A percentile compares a stretch with the other conserved stretches of the same genome.
phyloP scores from a whole-genome alignment of 2,329 filamentous ascomycete species.

The Didymella arachidicola region DNA sequence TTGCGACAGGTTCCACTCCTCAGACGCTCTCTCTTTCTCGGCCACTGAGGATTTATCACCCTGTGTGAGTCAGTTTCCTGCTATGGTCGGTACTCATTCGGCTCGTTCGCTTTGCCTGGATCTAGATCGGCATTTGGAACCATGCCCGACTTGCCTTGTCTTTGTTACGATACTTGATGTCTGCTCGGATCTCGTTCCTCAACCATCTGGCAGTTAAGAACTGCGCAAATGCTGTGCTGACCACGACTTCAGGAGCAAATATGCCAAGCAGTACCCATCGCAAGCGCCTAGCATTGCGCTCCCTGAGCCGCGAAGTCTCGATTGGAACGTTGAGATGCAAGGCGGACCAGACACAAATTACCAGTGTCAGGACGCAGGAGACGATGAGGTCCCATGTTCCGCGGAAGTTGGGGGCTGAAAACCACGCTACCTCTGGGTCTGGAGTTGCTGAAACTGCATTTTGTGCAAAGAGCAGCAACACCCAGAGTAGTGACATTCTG shows the following conservation, averaged over 20 bases:
- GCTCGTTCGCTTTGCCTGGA: not conserved
- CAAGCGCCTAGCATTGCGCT: slow-evolving; percentile 25
- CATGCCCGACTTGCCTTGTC: slow-evolving; percentile 3
- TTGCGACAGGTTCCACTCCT: slow-evolving; percentile 32
- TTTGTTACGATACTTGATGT: slow-evolving; percentile 26
- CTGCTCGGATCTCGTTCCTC: slow-evolving; percentile 26
- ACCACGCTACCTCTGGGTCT: slow-evolving; percentile 26
- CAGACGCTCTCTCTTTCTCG: slow-evolving; percentile 19
- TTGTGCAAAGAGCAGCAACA: slow-evolving; percentile 15
- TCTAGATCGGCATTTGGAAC: not conserved
- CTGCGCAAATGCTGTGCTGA: slow-evolving; percentile 36
- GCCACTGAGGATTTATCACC: not conserved
- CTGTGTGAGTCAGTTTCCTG: not conserved
- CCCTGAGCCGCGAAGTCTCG: slow-evolving; percentile 23
- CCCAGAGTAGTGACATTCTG: slow-evolving; percentile 14
- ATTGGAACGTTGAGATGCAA: slow-evolving; percentile 36
- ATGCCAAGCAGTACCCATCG: slow-evolving; percentile 34
- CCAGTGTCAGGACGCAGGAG: slow-evolving; percentile 32
- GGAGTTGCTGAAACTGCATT: slow-evolving; percentile 11
- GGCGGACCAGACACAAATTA: slow-evolving; percentile 36
- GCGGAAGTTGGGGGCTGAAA: slow-evolving; percentile 29
- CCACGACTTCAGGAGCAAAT: slow-evolving; percentile 37
- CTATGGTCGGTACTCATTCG: not conserved
- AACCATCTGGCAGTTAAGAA: slow-evolving; percentile 34
- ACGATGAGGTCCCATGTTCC: slow-evolving; percentile 32